Conservation (phyloP, 2,329 filamentous ascomycete species). For the Emmonsiellopsis sp. region DNA sequence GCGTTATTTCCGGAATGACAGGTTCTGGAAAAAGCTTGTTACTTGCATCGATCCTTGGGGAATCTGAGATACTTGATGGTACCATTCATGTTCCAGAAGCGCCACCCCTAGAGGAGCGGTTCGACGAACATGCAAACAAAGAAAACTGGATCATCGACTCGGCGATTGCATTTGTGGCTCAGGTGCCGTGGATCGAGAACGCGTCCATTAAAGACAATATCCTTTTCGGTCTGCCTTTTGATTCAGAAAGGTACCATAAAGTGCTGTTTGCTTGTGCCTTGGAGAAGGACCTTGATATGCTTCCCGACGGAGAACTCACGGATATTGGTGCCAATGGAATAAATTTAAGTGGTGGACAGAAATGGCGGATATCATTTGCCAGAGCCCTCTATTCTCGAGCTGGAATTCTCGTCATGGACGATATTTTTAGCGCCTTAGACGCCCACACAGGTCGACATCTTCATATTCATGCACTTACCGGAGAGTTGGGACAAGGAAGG, state of each 20-base stretch:
- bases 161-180: slow-evolving; percentile 65
- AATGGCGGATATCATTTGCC: slow-evolving; percentile 73
- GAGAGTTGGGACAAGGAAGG: slow-evolving; percentile 58
- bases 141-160: slow-evolving; percentile 60
- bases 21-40: slow-evolving; percentile 71
- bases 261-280: slow-evolving; percentile 66
- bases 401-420: slow-evolving; percentile 67
- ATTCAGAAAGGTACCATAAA: slow-evolving; percentile 59
- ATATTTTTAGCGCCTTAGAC: slow-evolving; percentile 75
- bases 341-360: slow-evolving; percentile 74
- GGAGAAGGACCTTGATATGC: slow-evolving; percentile 65
- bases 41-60: slow-evolving; percentile 64
- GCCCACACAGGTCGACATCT: slow-evolving; percentile 72
- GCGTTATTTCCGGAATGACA: slow-evolving; percentile 67
- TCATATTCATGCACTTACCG: slow-evolving; percentile 65
- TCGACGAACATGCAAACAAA: slow-evolving; percentile 52
- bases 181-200: slow-evolving; percentile 81
- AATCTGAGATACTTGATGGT: slow-evolving; percentile 60
- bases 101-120: slow-evolving; percentile 45
- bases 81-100: slow-evolving; percentile 45
- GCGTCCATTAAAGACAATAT: slow-evolving; percentile 71
- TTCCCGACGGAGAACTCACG: slow-evolving; percentile 67
- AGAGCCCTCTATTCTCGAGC: slow-evolving; percentile 72
- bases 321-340: slow-evolving; percentile 80
- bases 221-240: slow-evolving; percentile 62